Conservation (phyloP, 2,329 filamentous ascomycete genomes). For the Zalaria sp. region DNA sequence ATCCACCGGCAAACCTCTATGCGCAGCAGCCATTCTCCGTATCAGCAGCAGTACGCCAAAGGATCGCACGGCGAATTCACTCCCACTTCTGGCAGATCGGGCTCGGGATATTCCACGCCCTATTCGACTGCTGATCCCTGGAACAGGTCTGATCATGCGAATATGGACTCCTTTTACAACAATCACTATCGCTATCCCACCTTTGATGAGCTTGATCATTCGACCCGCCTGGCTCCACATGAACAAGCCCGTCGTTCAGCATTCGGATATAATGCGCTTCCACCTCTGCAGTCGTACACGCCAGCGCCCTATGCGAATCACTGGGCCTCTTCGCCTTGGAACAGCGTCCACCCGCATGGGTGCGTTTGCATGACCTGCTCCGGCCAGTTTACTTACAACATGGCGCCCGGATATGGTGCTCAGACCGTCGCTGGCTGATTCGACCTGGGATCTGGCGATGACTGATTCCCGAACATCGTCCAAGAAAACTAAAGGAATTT, state of each 20-base stretch:
- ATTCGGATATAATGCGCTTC: conserved; percentile 12
- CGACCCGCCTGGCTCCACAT: conserved; percentile 15
- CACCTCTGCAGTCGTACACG: conserved; percentile 5
- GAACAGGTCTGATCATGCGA: conserved; percentile 12
- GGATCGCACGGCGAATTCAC: conserved; percentile 10
- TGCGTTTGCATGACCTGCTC: conserved; percentile 19
- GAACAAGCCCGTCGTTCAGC: conserved; percentile 17
- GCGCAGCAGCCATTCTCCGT: conserved; percentile 29
- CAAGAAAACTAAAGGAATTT: too few relatives aligned
- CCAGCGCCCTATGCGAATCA: conserved; percentile 13
- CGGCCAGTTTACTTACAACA: conserved; percentile 19
- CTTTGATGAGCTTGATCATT: conserved; percentile 18
- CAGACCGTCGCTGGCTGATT: conserved; percentile 21
- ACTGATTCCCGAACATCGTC: too few relatives aligned
- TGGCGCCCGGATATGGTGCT: conserved; percentile 16
- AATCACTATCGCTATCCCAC: conserved; percentile 16
- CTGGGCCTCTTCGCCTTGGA: conserved; percentile 20
- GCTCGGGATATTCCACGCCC: conserved; percentile 16
- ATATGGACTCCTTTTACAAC: conserved; percentile 19
- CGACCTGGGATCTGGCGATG: too few relatives aligned
- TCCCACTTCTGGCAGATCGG: conserved; percentile 12
- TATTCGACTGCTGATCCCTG: conserved; percentile 19
- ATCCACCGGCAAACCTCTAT: conserved; percentile 37
- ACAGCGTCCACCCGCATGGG: conserved; percentile 17
- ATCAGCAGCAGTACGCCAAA: conserved; percentile 19